Percentiles rank a stretch among this genome's conserved stretches.
Conservation (phyloP, 1,284 basidiomycete species). For the Meripilus lineatus region DNA sequence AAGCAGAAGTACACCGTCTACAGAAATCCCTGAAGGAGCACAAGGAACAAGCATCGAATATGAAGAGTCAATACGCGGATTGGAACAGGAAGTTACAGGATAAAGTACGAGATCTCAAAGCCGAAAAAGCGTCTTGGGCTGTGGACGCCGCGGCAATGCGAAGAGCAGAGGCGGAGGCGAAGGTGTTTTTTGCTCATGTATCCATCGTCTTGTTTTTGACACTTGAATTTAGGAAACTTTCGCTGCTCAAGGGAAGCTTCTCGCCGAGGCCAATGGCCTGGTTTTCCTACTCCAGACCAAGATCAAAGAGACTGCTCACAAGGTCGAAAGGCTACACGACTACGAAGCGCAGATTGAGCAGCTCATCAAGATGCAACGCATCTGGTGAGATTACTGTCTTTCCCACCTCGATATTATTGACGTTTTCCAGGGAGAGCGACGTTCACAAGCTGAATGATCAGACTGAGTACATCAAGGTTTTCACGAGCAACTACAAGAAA, state of each 20-base stretch:
- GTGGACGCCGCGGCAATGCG: conserved; percentile 56
- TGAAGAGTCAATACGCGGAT: conserved; percentile 65
- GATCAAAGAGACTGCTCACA: conserved; percentile 67
- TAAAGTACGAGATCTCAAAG: conserved; percentile 59
- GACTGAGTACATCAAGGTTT: conserved; percentile 48
- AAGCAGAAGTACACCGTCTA: conserved; percentile 53
- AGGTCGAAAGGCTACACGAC: conserved; percentile 65
- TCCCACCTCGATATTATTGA: too few species aligned
- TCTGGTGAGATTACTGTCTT: too few species aligned
- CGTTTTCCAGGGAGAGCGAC: conserved; percentile 75
- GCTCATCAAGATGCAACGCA: conserved; percentile 58
- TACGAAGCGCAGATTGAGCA: conserved; percentile 74
- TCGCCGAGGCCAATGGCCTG: conserved; percentile 54
- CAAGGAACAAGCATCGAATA: conserved; percentile 55
- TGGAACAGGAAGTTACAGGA: conserved; percentile 69
- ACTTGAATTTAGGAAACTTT: conserved; percentile 49
- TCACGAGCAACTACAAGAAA: conserved; percentile 55
- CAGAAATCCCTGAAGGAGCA: conserved; percentile 61
- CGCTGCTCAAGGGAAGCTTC: conserved; percentile 58
- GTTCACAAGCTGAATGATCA: conserved; percentile 65
- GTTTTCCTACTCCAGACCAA: conserved; percentile 62
- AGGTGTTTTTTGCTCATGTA: conserved; percentile 35
- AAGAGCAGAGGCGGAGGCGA: conserved; percentile 58
- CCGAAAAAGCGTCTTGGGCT: conserved; percentile 65
- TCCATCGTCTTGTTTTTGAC: not conserved